Conservation (phyloP, 2,329 filamentous ascomycete genomes). For the Fusarium buharicum region DNA sequence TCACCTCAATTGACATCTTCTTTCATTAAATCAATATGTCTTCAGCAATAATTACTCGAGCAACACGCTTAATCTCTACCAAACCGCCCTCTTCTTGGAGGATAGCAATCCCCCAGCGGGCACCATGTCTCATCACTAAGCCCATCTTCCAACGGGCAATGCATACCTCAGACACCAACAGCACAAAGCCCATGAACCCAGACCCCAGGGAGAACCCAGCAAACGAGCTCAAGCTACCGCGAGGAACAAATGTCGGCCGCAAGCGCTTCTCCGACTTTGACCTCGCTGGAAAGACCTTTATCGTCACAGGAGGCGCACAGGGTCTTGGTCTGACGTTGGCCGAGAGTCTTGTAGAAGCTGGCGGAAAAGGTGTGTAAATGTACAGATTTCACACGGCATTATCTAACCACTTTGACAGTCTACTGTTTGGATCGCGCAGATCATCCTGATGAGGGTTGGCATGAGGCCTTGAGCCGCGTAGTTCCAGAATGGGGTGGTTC, state of each 20-base stretch:
- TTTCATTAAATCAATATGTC: constrained; percentile 5
- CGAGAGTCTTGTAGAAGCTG: constrained; percentile 82
- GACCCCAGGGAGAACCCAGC: constrained; percentile 39
- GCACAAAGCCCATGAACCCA: constrained; percentile 38
- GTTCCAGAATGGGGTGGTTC: constrained; percentile 66
- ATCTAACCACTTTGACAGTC: background rate
- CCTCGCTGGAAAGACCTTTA: constrained; percentile 76
- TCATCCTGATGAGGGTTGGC: constrained; percentile 66
- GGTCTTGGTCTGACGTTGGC: constrained; percentile 81
- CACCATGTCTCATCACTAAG: background rate
- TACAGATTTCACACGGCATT: fast-evolving
- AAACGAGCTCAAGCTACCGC: constrained; percentile 15
- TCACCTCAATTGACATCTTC: background rate
- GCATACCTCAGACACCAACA: constrained; percentile 5
- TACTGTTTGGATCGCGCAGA: constrained; percentile 26
- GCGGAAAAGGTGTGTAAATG: constrained; percentile 67
- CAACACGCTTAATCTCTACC: background rate
- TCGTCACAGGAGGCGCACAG: constrained; percentile 80
- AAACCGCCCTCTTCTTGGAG: background rate
- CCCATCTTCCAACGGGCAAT: background rate
- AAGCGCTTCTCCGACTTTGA: constrained; percentile 76
- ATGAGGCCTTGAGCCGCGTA: constrained; percentile 70
- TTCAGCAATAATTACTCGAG: constrained; percentile 6
- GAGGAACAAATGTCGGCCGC: constrained; percentile 45
- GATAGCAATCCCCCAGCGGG: background rate